A percentile compares a stretch with the other conserved stretches of the same genome.
These are phyloP conservation scores for Pythium monospermum DNA, from an alignment of 352 stramenopile species.

Conservation along the genomic window DNA sequence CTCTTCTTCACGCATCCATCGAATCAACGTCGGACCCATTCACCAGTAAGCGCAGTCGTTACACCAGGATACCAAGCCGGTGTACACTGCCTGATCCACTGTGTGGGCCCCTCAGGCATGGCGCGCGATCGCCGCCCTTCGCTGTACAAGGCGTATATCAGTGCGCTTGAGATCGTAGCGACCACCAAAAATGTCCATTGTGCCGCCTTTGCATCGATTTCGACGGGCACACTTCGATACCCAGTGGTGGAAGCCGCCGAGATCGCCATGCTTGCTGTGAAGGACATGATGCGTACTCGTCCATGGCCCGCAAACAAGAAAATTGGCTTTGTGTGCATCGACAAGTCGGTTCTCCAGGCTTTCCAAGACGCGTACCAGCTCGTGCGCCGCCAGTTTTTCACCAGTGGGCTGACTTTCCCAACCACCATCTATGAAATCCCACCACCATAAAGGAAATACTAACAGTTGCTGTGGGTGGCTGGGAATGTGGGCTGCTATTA, in stretches of 20 bases:
- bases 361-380: conserved; percentile 24
- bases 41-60: conserved; percentile 29
- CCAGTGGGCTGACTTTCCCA: neutral
- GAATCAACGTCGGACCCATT: no score
- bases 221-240: conserved; percentile 35
- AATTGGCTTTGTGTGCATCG: conserved; percentile 51
- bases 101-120: conserved; percentile 27
- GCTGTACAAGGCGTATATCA: conserved; percentile 55
- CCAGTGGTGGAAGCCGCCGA: conserved; percentile 29
- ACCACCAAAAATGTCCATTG: conserved; percentile 27
- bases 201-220: conserved; percentile 49
- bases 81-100: conserved; percentile 54
- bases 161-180: conserved; percentile 29
- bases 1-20: conserved; percentile 12
- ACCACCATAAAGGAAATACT: neutral
- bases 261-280: conserved; percentile 35
- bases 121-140: conserved; percentile 2
- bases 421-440: neutral
- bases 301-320: conserved; percentile 26
- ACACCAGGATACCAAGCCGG: conserved; percentile 41
- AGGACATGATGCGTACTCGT: conserved; percentile 33
- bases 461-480: no score
- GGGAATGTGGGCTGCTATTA: no score
- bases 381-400: conserved; percentile 5
- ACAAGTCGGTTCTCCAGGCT: conserved; percentile 26